Evolutionary conservation across 768 basidiomycete genomes (phyloP), one percentile per base, ranked within the genome.

Genomic region (Daedalea quercina): DNA sequence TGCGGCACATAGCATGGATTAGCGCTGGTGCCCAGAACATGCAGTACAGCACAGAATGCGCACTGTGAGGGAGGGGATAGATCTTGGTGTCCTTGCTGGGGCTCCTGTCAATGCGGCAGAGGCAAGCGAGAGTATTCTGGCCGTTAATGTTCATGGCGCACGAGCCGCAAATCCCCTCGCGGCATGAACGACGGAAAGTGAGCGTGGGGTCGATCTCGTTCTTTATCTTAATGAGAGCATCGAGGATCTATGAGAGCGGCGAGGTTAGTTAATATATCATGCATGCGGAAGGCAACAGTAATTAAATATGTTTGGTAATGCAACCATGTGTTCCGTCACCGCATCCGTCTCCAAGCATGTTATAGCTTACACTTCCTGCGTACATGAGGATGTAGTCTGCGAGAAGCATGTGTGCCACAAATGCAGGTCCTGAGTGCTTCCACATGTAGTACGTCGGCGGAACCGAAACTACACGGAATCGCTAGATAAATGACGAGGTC

Each of bases 131-230:
- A 3, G 96, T 98, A 77, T 99, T 99, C 71, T 90, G 85, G 49
- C 95, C 95, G 67, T 98, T 85, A 67, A 99, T 89, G 77, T 99
- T 99, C 94, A 99, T 96, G 50, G 95, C 94, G 67, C 95, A 98
- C 4, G 91, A 94, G 35, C 95, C 95, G 64, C 95, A 99, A 62
- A 99, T 98, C 52, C 95, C 93, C 73, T 94, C 92, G 52, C 92
- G 73, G 75, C 92, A 95, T 19, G 87, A 90, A 40, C 93, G 80
- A 40, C 96, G 84, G 78, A 99, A 98, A 4, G 95, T 97, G 28
- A 99, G 78, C 1, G 95, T 98, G 2, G 95, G 90, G 73, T 98
- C 96, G 25, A 95, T 65, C 69, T 98, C 95, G 70, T 96, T 97
- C 82, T 99, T 99, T 68, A 99, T 97, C 74, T 98, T 97, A 74